A percentile compares a stretch with the other conserved stretches of the same genome.
phyloP scores from a whole-genome alignment of 805 yeast species.

The Candida pini region DNA sequence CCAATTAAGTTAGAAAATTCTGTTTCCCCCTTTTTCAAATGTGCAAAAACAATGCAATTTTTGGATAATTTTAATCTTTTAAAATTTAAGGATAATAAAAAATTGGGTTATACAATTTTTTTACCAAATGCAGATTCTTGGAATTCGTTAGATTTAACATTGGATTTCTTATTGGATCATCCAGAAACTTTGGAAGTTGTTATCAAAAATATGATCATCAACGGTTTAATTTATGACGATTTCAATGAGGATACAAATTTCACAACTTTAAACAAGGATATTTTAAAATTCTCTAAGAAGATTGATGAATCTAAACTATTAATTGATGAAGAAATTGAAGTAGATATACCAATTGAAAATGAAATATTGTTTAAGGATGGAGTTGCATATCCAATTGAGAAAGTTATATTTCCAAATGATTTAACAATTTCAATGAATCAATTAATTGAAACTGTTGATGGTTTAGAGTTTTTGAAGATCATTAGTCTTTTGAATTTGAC shows the following conservation, averaged over 20 bases:
- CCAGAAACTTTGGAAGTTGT: slow-evolving; percentile 44
- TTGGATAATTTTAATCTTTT: slow-evolving; percentile 48
- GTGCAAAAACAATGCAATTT: slow-evolving; percentile 59
- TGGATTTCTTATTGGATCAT: slow-evolving; percentile 52
- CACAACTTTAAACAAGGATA: slow-evolving; percentile 10
- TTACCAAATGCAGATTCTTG: slow-evolving; percentile 77
- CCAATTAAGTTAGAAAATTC: slow-evolving; percentile 65
- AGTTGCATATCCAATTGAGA: slow-evolving; percentile 66
- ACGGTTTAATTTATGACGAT: slow-evolving; percentile 66
- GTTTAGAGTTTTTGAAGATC: slow-evolving; percentile 41
- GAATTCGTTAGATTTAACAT: slow-evolving; percentile 54
- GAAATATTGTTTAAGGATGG: slow-evolving; percentile 82
- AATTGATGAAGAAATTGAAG: slow-evolving; percentile 13
- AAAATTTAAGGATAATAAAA: slow-evolving; percentile 41
- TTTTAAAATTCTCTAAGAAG: slow-evolving; percentile 3
- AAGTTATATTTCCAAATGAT: slow-evolving; percentile 50
- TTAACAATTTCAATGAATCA: slow-evolving; percentile 50
- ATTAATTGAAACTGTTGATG: slow-evolving; percentile 50
- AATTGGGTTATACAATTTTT: slow-evolving; percentile 65
- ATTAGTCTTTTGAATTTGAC: slow-evolving; percentile 37
- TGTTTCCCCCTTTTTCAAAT: slow-evolving; percentile 55
- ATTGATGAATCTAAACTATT: slow-evolving; percentile 3
- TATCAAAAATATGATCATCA: slow-evolving; percentile 53
- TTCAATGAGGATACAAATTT: slow-evolving; percentile 29
- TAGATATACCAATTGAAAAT: slow-evolving; percentile 37